A percentile compares a stretch with the other conserved stretches of the same genome.
Evolutionary conservation across 2,329 filamentous ascomycete genomes (phyloP).

Genomic region (Conoideocrella luteorostrata): DNA sequence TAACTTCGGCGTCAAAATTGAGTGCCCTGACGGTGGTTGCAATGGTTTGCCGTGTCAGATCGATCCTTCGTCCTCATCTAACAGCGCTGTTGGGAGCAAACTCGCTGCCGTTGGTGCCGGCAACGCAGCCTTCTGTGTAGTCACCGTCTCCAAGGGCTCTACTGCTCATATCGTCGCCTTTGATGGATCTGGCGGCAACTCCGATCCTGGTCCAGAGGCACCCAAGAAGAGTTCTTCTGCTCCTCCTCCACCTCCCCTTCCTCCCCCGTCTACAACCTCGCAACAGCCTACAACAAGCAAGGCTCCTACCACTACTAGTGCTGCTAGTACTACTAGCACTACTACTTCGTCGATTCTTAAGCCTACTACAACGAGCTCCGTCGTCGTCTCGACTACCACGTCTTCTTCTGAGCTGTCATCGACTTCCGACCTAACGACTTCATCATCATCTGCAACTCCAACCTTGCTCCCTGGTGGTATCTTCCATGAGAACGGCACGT

Average conservation of each 20-base stretch:
- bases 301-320: slow-evolving; percentile 6
- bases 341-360: slow-evolving; percentile 9
- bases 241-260: slow-evolving; percentile 7
- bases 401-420: slow-evolving; percentile 6
- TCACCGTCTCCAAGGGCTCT: slow-evolving; percentile 61
- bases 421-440: slow-evolving; percentile 9
- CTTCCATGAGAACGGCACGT: slow-evolving; percentile 47
- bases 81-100: slow-evolving; percentile 54
- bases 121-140: slow-evolving; percentile 66
- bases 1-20: slow-evolving; percentile 62
- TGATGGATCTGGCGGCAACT: slow-evolving; percentile 35
- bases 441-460: slow-evolving; percentile 10
- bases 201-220: slow-evolving; percentile 15
- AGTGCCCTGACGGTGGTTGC: slow-evolving; percentile 60
- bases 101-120: slow-evolving; percentile 55
- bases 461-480: slow-evolving; percentile 37
- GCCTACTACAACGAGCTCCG: not conserved
- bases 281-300: slow-evolving; percentile 1
- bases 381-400: slow-evolving; percentile 6
- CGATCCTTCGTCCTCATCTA: slow-evolving; percentile 46
- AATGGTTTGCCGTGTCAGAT: slow-evolving; percentile 70
- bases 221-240: slow-evolving; percentile 1
- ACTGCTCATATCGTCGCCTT: slow-evolving; percentile 63
- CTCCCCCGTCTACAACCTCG: not conserved
- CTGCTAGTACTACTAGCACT: slow-evolving; percentile 7